Percentiles rank a stretch among this genome's conserved stretches.
Evolutionary conservation across 352 stramenopile genomes (phyloP).

Genomic region (Phytophthora pini): DNA sequence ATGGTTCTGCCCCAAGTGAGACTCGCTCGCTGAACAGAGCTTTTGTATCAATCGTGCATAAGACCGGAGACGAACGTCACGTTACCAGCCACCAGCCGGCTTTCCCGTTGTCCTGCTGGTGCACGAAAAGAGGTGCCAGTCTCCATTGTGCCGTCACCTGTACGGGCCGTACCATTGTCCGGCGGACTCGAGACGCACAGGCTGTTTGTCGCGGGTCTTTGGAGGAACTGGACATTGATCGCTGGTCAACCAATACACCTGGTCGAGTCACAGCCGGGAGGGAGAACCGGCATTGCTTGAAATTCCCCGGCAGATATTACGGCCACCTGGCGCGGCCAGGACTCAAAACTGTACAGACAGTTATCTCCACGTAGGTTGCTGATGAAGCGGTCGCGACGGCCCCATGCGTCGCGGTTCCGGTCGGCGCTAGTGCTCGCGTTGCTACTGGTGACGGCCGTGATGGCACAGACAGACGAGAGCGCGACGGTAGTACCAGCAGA

Average conservation of each 20-base stretch:
- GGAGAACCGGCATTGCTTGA: conserved; percentile 10
- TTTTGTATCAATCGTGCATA: conserved; percentile 28
- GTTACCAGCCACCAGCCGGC: conserved; percentile 37
- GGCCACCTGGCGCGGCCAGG: conserved; percentile 13
- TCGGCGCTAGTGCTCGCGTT: conserved; percentile 14
- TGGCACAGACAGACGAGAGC: conserved; percentile 19
- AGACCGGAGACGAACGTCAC: conserved; percentile 28
- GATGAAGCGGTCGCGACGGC: conserved; percentile 29
- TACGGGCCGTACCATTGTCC: not conserved
- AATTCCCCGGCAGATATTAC: conserved; percentile 19
- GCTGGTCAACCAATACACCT: conserved; percentile 5
- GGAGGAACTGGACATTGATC: conserved; percentile 35
- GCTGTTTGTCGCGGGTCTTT: conserved; percentile 29
- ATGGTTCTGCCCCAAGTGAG: conserved; percentile 21
- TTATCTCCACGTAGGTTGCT: conserved; percentile 11
- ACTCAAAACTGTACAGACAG: conserved; percentile 23
- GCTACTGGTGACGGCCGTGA: conserved; percentile 15
- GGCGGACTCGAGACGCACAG: conserved; percentile 9
- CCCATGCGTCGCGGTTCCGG: conserved; percentile 11
- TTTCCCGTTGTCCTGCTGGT: conserved; percentile 15
- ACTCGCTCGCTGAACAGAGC: conserved; percentile 1
- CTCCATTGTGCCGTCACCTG: conserved; percentile 24
- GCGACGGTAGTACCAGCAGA: conserved; percentile 17
- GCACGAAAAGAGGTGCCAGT: conserved; percentile 34
- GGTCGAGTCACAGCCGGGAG: not conserved